A percentile compares a stretch with the other conserved stretches of the same genome.
phyloP scores from a whole-genome alignment of 306 rosid genomes.

The Pyrus betulifolia region DNA sequence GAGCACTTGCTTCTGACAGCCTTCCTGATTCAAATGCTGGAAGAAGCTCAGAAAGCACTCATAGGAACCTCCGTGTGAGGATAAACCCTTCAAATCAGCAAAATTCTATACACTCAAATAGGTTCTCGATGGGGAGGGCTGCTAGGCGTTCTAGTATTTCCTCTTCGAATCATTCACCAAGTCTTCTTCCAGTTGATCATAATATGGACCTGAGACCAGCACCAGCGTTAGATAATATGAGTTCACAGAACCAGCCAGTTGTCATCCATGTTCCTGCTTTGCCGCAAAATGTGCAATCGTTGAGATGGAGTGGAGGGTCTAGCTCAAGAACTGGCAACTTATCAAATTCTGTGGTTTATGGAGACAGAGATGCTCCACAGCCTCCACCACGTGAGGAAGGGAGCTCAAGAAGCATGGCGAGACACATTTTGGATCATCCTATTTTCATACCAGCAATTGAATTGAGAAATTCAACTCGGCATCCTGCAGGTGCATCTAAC shows the following conservation, averaged over 20 bases:
- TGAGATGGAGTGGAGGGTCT: conserved; percentile 66
- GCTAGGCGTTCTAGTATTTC: conserved; percentile 51
- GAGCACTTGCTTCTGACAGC: conserved; percentile 39
- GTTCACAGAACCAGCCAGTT: conserved; percentile 54
- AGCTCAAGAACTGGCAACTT: conserved; percentile 51
- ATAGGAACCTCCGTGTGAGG: conserved; percentile 69
- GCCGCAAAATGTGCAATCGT: conserved; percentile 55
- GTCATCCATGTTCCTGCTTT: conserved; percentile 49
- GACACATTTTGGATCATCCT: conserved; percentile 62
- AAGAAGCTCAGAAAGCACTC: conserved; percentile 47
- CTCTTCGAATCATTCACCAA: conserved; percentile 37
- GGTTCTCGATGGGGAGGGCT: conserved; percentile 40
- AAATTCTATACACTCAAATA: conserved; percentile 30
- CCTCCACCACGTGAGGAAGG: conserved; percentile 41
- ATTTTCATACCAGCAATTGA: conserved; percentile 56
- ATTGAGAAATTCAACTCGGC: conserved; percentile 47
- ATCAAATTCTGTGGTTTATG: conserved; percentile 31
- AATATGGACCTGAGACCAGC: conserved; percentile 54
- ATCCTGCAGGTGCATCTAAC: conserved; percentile 26
- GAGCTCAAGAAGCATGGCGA: conserved; percentile 49
- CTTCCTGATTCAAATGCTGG: conserved; percentile 40
- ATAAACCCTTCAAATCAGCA: conserved; percentile 55
- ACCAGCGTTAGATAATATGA: conserved; percentile 42
- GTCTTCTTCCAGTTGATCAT: conserved; percentile 46
- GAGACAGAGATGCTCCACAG: conserved; percentile 44